Conservation (phyloP, 1,284 basidiomycete species). For the Pyrrhoderma lamaoense region DNA sequence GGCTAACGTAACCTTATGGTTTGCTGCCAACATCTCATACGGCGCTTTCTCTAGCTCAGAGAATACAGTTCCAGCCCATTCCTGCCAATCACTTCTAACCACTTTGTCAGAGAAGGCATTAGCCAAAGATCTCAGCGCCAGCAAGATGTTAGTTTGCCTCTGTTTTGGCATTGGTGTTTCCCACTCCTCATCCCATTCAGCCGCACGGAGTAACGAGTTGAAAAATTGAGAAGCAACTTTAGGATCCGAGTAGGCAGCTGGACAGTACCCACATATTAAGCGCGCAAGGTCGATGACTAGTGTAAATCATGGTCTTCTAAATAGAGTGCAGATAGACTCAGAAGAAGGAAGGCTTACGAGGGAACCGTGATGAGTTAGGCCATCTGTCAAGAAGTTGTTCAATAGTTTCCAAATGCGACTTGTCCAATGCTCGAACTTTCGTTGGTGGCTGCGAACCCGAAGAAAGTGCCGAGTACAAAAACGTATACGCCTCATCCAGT, state of each 20-base stretch:
- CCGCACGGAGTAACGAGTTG: slow-evolving; percentile 56
- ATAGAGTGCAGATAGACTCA: slow-evolving; percentile 3
- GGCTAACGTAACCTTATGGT: slow-evolving; percentile 65
- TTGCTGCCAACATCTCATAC: slow-evolving; percentile 54
- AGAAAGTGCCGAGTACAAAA: slow-evolving; percentile 41
- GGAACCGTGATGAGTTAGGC: slow-evolving; percentile 78
- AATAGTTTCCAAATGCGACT: slow-evolving; percentile 55
- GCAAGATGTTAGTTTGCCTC: slow-evolving; percentile 78
- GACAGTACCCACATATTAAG: slow-evolving; percentile 63
- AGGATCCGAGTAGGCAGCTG: slow-evolving; percentile 39
- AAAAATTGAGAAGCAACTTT: slow-evolving; percentile 49
- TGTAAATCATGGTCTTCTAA: slow-evolving; percentile 5
- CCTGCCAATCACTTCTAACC: slow-evolving; percentile 32
- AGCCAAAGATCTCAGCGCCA: slow-evolving; percentile 76
- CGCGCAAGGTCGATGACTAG: slow-evolving; percentile 87
- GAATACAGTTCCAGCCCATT: slow-evolving; percentile 52
- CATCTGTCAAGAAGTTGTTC: slow-evolving; percentile 68
- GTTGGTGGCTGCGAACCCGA: slow-evolving; percentile 23
- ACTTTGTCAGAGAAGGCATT: slow-evolving; percentile 65
- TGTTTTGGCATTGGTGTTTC: slow-evolving; percentile 52
- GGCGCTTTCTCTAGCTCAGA: slow-evolving; percentile 42
- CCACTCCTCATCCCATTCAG: slow-evolving; percentile 60
- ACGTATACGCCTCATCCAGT: slow-evolving; percentile 60
- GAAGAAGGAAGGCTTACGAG: slow-evolving; percentile 42
- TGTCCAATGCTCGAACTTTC: slow-evolving; percentile 29